Conservation (phyloP, 1,284 basidiomycete genomes). For the Sporisorium exsertum region DNA sequence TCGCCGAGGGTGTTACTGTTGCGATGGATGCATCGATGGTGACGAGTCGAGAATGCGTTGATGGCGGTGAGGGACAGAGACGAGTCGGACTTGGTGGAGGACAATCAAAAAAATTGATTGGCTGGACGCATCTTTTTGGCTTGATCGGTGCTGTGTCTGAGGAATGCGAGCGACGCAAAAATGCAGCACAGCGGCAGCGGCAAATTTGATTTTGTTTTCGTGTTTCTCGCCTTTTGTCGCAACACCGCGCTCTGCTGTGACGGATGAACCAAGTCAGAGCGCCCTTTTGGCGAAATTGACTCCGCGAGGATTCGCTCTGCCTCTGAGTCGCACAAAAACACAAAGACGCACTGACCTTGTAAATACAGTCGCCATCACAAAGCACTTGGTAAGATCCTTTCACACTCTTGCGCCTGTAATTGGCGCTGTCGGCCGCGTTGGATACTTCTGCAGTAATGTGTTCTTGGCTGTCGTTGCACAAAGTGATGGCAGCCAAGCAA, state of each 20-base stretch:
- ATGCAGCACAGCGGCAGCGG: slow-evolving; percentile 1
- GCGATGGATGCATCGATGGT: background rate
- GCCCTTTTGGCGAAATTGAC: background rate
- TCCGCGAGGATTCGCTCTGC: background rate
- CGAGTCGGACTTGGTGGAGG: slow-evolving; percentile 26
- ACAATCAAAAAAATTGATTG: slow-evolving; percentile 23
- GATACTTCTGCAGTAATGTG: no score
- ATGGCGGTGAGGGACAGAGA: slow-evolving; percentile 6
- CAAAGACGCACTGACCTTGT: slow-evolving; percentile 1
- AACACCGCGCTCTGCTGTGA: slow-evolving; percentile 8
- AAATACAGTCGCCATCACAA: background rate
- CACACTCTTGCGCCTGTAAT: no score
- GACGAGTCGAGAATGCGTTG: background rate
- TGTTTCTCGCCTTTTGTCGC: background rate
- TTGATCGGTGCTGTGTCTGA: slow-evolving; percentile 4
- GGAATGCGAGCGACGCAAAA: background rate
- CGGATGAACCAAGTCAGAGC: background rate
- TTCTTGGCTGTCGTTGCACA: no score
- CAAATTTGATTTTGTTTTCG: background rate
- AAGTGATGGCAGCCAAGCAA: background rate
- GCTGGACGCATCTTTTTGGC: background rate
- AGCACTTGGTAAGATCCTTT: background rate
- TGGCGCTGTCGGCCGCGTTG: no score
- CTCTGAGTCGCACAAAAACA: background rate
- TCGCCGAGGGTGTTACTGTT: background rate